Evolutionary conservation across 441 rosid species (phyloP).

Genomic region (Gossypium gossypioides): DNA sequence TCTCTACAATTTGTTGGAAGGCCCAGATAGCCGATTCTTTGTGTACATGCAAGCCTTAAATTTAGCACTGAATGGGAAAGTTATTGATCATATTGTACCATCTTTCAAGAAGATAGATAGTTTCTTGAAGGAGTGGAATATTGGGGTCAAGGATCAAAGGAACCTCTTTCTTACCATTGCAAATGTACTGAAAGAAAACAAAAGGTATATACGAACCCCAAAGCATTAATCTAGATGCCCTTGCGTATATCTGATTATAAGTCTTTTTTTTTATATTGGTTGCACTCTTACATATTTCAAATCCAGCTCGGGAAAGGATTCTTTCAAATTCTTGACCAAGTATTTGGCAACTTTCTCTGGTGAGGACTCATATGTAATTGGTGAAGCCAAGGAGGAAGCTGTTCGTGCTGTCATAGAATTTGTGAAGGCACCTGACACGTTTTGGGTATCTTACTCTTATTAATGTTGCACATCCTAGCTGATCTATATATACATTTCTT

Average conservation of each 20-base stretch:
- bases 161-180: slow-evolving; percentile 68
- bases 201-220: slow-evolving; percentile 43
- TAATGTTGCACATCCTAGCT: background rate
- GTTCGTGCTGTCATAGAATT: slow-evolving; percentile 64
- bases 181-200: slow-evolving; percentile 62
- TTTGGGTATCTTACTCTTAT: slow-evolving; percentile 50
- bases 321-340: slow-evolving; percentile 68
- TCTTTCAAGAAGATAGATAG: slow-evolving; percentile 71
- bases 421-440: slow-evolving; percentile 75
- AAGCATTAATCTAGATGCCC: background rate
- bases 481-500: background rate
- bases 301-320: slow-evolving; percentile 66
- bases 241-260: background rate
- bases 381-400: slow-evolving; percentile 92
- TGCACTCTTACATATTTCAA: background rate
- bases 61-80: slow-evolving; percentile 70
- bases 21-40: slow-evolving; percentile 56
- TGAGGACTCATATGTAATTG: slow-evolving; percentile 53
- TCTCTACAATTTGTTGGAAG: slow-evolving; percentile 78
- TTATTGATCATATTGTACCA: slow-evolving; percentile 55
- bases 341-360: slow-evolving; percentile 80
- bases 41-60: slow-evolving; percentile 78
- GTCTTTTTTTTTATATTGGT: background rate
- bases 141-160: slow-evolving; percentile 69
- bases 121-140: slow-evolving; percentile 94